Percentiles rank a stretch among this genome's conserved stretches.
Conservation (phyloP, 106 monocot species). For the Vanilla planifolia region DNA sequence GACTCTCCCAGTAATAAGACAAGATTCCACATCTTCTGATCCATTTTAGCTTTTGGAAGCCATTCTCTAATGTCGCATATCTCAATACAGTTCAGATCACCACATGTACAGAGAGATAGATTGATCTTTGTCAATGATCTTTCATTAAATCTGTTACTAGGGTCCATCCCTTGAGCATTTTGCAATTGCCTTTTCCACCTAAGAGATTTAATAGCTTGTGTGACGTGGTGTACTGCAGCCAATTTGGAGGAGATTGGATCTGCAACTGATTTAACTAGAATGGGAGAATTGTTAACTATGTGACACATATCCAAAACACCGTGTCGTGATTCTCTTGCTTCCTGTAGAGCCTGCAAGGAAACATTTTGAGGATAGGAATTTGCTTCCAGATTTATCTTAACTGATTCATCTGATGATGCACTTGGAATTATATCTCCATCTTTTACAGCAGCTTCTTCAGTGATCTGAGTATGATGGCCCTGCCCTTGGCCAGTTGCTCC, state of each 20-base stretch:
- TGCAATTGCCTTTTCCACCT: constrained; percentile 92
- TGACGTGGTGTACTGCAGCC: constrained; percentile 93
- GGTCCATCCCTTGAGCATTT: constrained; percentile 31
- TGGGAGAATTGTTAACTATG: constrained; percentile 18
- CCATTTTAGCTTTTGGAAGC: constrained; percentile 91
- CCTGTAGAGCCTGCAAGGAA: not conserved
- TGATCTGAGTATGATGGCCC: constrained; percentile 7
- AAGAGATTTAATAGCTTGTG: constrained; percentile 99
- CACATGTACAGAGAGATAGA: constrained; percentile 70
- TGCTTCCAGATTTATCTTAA: constrained; percentile 9
- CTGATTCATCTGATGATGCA: constrained; percentile 15
- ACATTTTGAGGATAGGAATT: constrained; percentile 4
- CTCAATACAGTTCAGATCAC: constrained; percentile 92
- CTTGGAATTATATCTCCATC: constrained; percentile 6
- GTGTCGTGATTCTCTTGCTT: constrained; percentile 16
- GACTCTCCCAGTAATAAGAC: constrained; percentile 95
- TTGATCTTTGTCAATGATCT: constrained; percentile 20
- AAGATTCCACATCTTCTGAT: constrained; percentile 94
- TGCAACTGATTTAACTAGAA: constrained; percentile 37
- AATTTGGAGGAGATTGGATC: constrained; percentile 94
- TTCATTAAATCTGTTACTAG: constrained; percentile 31
- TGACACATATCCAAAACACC: constrained; percentile 41
- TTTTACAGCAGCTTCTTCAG: constrained; percentile 18
- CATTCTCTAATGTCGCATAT: constrained; percentile 96
- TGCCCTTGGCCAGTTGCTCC: constrained; percentile 24